A percentile compares a stretch with the other conserved stretches of the same genome.
These are phyloP conservation scores for Ilyonectria destructans DNA, from an alignment of 2,329 filamentous ascomycete species.

Conservation along the genomic window DNA sequence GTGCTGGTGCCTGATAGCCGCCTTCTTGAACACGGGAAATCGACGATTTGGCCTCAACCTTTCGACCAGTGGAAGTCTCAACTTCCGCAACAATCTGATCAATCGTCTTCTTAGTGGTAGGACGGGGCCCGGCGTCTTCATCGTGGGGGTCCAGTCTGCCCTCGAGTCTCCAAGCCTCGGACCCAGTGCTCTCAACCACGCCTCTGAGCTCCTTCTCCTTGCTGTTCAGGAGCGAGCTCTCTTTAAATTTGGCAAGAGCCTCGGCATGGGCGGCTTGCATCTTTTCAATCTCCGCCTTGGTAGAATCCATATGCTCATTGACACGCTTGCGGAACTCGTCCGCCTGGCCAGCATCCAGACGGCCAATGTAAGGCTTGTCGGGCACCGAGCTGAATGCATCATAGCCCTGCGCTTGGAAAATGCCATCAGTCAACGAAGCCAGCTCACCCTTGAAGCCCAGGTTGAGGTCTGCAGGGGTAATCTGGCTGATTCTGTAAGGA, in stretches of 20 bases:
- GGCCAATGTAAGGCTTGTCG: conserved; percentile 73
- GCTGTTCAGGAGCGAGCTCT: conserved; percentile 77
- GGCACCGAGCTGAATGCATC: conserved; percentile 63
- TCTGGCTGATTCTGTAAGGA: conserved; percentile 88
- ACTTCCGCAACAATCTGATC: conserved; percentile 84
- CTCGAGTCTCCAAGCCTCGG: conserved; percentile 77
- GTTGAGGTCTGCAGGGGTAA: conserved; percentile 89
- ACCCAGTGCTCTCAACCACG: conserved; percentile 72
- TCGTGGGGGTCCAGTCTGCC: conserved; percentile 68
- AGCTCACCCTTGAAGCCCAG: conserved; percentile 89
- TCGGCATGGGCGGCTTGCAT: conserved; percentile 86
- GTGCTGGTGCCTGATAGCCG: conserved; percentile 77
- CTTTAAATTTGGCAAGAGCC: conserved; percentile 82
- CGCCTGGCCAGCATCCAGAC: conserved; percentile 82
- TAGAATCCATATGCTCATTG: conserved; percentile 78
- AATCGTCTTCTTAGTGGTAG: conserved; percentile 68
- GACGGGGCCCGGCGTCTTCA: conserved; percentile 58
- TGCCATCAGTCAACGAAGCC: conserved; percentile 84
- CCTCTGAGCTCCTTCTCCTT: conserved; percentile 84
- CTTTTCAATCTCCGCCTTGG: conserved; percentile 86
- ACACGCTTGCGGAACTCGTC: conserved; percentile 89
- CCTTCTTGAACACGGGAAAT: conserved; percentile 84
- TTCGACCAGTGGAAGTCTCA: conserved; percentile 79
- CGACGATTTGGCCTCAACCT: conserved; percentile 75
- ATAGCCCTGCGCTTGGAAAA: conserved; percentile 79